These are phyloP conservation scores for Medakamo hakoo DNA, from an alignment of 139 green algal genomes.

Conservation along the genomic window DNA sequence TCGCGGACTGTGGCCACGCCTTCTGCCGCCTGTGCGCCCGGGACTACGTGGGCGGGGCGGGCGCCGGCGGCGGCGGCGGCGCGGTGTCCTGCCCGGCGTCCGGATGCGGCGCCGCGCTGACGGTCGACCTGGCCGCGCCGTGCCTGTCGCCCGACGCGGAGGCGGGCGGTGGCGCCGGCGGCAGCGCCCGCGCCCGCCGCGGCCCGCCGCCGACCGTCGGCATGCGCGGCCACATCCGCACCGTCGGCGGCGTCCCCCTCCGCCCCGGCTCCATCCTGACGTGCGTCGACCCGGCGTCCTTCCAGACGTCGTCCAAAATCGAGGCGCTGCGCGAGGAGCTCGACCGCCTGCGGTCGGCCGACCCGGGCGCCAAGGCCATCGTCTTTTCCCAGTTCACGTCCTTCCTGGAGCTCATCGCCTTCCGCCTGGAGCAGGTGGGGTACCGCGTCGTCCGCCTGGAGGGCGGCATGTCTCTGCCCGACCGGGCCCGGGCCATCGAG, in stretches of 20 bases:
- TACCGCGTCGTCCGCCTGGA: conserved; percentile 62
- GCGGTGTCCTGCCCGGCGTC: conserved; percentile 32
- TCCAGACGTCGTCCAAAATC: conserved; percentile 83
- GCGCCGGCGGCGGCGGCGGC: conserved; percentile 8
- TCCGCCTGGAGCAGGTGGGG: conserved; percentile 37
- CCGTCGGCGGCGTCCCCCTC: neutral
- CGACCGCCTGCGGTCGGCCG: conserved; percentile 35
- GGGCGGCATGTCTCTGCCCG: conserved; percentile 62
- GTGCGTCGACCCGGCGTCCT: conserved; percentile 43
- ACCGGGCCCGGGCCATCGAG: conserved; percentile 51
- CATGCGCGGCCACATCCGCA: neutral
- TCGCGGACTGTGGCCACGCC: conserved; percentile 42
- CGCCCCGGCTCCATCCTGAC: conserved; percentile 40
- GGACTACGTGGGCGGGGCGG: conserved; percentile 43
- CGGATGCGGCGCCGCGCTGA: conserved; percentile 46
- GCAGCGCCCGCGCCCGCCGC: neutral
- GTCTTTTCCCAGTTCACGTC: conserved; percentile 91
- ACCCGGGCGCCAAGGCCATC: conserved; percentile 69
- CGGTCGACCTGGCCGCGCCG: conserved; percentile 48
- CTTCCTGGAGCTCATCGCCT: conserved; percentile 65
- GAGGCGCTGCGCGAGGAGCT: conserved; percentile 77
- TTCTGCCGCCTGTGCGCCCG: conserved; percentile 67
- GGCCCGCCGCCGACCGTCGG: neutral
- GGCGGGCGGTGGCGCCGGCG: neutral
- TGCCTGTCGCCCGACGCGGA: too few relatives aligned